phyloP scores from a whole-genome alignment of 2,329 filamentous ascomycete genomes.

The Pseudocercospora pini-densiflorae region DNA sequence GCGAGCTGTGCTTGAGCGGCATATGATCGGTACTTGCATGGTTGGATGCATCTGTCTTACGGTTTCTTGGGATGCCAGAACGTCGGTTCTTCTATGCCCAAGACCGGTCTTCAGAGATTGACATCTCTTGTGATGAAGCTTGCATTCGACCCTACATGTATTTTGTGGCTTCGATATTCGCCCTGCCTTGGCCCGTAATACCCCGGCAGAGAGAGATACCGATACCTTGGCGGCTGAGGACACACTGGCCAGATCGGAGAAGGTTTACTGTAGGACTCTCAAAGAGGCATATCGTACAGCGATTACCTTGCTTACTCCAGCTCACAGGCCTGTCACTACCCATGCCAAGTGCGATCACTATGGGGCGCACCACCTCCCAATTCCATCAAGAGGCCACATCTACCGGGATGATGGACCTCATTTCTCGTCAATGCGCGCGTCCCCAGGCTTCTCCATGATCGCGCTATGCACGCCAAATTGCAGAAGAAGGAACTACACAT shows the following conservation, averaged over 20 bases:
- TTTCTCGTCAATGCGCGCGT: neutral
- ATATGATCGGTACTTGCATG: constrained; percentile 4
- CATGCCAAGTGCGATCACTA: neutral
- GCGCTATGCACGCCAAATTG: neutral
- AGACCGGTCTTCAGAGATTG: neutral
- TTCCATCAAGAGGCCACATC: neutral
- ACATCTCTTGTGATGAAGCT: neutral
- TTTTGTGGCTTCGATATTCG: neutral
- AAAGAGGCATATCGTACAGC: neutral
- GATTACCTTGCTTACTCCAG: neutral
- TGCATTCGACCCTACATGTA: neutral
- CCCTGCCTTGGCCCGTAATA: neutral
- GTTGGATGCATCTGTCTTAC: constrained; percentile 2
- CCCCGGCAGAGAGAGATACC: neutral
- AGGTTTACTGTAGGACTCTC: neutral
- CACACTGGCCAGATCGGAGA: neutral
- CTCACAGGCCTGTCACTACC: neutral
- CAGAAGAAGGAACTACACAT: neutral
- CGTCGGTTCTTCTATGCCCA: neutral
- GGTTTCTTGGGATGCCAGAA: neutral
- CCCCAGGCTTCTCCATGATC: constrained; percentile 4
- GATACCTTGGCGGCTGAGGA: neutral
- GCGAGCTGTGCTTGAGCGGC: neutral
- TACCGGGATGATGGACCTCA: neutral
- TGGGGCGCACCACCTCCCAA: neutral